Percentiles rank a stretch among this genome's conserved stretches.
Conservation (phyloP, 306 rosid genomes). For the Cucumis sativus region Cucumber_9930_V3 NC_026657.2:11970501-11971000, state of each 20-base stretch:
- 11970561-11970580: background rate
- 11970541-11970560: background rate
- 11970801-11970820: background rate
- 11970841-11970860: no score
- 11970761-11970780: slow-evolving; percentile 2
- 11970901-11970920: no score
- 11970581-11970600: background rate
- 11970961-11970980: no score
- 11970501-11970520: background rate
- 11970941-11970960: no score
- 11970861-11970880: no score
- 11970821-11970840: background rate
- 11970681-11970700: slow-evolving; percentile 1
- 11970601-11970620: background rate
- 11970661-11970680: background rate
- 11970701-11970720: slow-evolving; percentile 5
- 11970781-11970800: background rate
- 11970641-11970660: background rate
- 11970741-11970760: slow-evolving; percentile 5
- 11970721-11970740: background rate
- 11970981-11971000: no score
- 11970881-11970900: no score
- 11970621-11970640: slow-evolving; percentile 8
- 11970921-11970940: no score
- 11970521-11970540: slow-evolving; percentile 6